A percentile compares a stretch with the other conserved stretches of the same genome.
These are phyloP conservation scores for Apiosordaria backusii DNA, from an alignment of 495 filamentous ascomycete species.

Conservation along the genomic window DNA sequence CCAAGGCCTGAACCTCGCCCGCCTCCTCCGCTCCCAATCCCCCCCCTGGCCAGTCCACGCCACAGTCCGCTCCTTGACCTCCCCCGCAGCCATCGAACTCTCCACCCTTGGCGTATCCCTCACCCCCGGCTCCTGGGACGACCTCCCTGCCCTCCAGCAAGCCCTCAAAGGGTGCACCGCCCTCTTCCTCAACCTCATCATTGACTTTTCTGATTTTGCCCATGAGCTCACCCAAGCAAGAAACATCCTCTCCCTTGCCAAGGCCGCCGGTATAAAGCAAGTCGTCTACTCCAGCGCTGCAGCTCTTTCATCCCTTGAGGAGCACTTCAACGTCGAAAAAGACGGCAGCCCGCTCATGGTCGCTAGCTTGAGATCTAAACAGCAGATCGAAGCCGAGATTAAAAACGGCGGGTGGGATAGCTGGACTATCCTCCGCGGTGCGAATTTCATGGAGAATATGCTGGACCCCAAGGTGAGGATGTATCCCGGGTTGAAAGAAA, in stretches of 20 bases:
- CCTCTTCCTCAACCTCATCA: constrained; percentile 47
- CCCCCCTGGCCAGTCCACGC: constrained; percentile 39
- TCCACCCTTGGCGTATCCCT: constrained; percentile 38
- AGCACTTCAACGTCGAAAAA: constrained; percentile 18
- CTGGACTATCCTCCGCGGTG: constrained; percentile 46
- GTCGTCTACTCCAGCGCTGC: constrained; percentile 41
- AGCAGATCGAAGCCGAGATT: constrained; percentile 36
- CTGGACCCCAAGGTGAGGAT: constrained; percentile 34
- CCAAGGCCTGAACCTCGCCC: constrained; percentile 45
- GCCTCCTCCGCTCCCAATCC: constrained; percentile 33
- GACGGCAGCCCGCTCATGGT: constrained; percentile 4
- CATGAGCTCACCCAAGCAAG: constrained; percentile 26
- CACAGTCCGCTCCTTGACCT: constrained; percentile 38
- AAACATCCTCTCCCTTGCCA: constrained; percentile 36
- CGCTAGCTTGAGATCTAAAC: constrained; percentile 32
- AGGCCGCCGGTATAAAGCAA: constrained; percentile 36
- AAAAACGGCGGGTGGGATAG: constrained; percentile 31
- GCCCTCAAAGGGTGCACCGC: constrained; percentile 40
- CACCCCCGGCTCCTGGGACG: constrained; percentile 40
- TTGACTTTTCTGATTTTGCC: constrained; percentile 26
- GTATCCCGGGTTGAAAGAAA: constrained; percentile 38
- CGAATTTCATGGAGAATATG: constrained; percentile 52
- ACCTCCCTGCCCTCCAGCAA: constrained; percentile 35
- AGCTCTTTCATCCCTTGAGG: constrained; percentile 13
- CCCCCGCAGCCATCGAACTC: constrained; percentile 36